Evolutionary conservation across 2,329 filamentous ascomycete genomes (phyloP).

Genomic region (Scortechinia acanthostroma): DNA sequence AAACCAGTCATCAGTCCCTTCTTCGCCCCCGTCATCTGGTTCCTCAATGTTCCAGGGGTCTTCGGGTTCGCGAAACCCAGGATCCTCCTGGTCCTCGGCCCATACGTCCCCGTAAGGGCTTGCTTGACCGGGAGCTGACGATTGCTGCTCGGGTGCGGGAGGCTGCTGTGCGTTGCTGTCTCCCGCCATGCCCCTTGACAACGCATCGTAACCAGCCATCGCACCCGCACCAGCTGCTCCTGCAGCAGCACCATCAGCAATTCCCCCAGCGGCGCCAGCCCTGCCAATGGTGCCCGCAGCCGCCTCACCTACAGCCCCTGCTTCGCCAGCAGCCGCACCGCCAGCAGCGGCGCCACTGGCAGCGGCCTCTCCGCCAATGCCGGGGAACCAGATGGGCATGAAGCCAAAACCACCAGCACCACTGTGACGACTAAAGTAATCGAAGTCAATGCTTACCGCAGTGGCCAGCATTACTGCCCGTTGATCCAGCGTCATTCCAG

Average conservation of each 20-base stretch:
- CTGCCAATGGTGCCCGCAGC: constrained; percentile 17
- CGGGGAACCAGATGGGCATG: constrained; percentile 43
- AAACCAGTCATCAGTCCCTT: constrained; percentile 10
- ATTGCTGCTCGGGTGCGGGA: neutral
- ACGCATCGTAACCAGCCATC: constrained; percentile 56
- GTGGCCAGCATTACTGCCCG: constrained; percentile 61
- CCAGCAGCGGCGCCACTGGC: constrained; percentile 21
- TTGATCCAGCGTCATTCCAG: constrained; percentile 57
- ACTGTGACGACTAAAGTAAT: constrained; percentile 60
- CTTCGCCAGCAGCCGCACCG: constrained; percentile 20
- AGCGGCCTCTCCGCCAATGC: constrained; percentile 26
- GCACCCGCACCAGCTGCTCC: constrained; percentile 30
- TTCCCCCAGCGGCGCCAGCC: constrained; percentile 19
- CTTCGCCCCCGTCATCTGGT: constrained; percentile 12
- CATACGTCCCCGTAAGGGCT: constrained; percentile 3
- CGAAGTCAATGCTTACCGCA: constrained; percentile 58
- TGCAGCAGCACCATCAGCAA: constrained; percentile 18
- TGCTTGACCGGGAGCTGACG: neutral
- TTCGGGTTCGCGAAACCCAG: constrained; percentile 13
- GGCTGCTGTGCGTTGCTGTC: constrained; percentile 9
- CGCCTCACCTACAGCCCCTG: constrained; percentile 22
- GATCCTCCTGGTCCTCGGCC: constrained; percentile 15
- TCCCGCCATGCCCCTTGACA: constrained; percentile 39
- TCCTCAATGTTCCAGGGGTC: constrained; percentile 8
- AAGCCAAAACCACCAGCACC: constrained; percentile 32